Conservation (phyloP, 2,329 filamentous ascomycete genomes). For the Aspergillus piperis region DNA sequence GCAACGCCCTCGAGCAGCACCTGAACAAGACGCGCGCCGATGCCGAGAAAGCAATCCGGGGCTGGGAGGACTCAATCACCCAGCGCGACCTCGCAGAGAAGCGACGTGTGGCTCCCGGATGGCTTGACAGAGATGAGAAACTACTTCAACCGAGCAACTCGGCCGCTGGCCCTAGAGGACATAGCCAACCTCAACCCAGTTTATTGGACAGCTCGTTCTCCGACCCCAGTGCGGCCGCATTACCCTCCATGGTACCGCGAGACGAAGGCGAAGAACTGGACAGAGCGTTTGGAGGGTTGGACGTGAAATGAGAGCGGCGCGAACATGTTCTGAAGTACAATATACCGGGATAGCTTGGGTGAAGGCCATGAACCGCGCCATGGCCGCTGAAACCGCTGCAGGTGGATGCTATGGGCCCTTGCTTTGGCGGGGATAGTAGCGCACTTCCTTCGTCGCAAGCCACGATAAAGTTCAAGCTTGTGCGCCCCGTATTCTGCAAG, state of each 20-base stretch:
- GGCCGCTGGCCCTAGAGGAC: conserved; percentile 10
- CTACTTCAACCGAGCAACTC: conserved; percentile 55
- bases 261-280: conserved; percentile 56
- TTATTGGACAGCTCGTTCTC: conserved; percentile 41
- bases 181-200: conserved; percentile 27
- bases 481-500: not conserved
- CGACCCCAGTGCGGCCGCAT: conserved; percentile 33
- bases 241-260: conserved; percentile 45
- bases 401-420: not conserved
- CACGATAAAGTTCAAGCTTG: not conserved
- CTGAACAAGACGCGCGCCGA: conserved; percentile 68
- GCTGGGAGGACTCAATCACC: conserved; percentile 66
- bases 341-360: too few species aligned
- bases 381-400: not conserved
- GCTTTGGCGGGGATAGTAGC: not conserved
- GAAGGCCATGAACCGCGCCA: not conserved
- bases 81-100: conserved; percentile 65
- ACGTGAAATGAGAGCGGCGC: conserved; percentile 38
- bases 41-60: conserved; percentile 64
- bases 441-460: not conserved
- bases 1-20: conserved; percentile 74
- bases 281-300: conserved; percentile 54
- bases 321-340: not conserved
- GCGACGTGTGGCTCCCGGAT: conserved; percentile 63
- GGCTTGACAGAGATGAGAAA: conserved; percentile 63